Base-by-base conservation (phyloP, 805 yeast species). In the Vanderwaltozyma verrucispora region DNA sequence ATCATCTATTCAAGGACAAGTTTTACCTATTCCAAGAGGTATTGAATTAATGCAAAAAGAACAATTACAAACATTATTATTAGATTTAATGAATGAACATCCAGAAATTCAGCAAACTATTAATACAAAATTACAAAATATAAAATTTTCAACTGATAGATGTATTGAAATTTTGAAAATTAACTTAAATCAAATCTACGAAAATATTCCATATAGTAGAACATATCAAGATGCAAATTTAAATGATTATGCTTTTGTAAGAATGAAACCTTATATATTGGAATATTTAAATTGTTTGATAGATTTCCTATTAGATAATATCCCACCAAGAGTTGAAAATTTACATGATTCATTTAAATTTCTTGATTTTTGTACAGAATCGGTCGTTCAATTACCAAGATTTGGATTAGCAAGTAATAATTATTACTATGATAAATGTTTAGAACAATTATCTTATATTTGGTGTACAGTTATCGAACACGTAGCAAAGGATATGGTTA, bases 221-320 rank as follows among this genome's bases (percentile, higher is more conserved):
- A 45, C 46, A 11, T 45, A 39, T 29, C 16, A 35, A 17, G 24
- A 32, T 23, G 24, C 25, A 6, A 30, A 23, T 5, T 35, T 53
- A 25, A 56, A 57, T 40, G 64, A 59, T 35, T 60, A 60, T 41
- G 53, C 63, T n/a, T 59, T 60, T 44, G 56, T 54, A 20, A 50
- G 63, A 31, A 44, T 60, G 43, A 60, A 58, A 31, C 48, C 58
- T 5, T 37, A 32, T 14, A 50, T 58, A 13, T 32, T 58, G 32
- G 62, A 60, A 30, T 56, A 57, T 39, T 43, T 59, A 30, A 54
- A 60, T 45, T 56, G 61, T 37, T 40, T 56, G 18, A 51, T 56
- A 18, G 64, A 60, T 38, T 59, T 51, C 25, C 40, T 56, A 14
- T 43, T 58, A 32, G 51, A 52, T 37, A 53, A 49, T 40, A 54